Conservation (phyloP, 2,329 filamentous ascomycete species). For the Ascocoryne sarcoides region DNA sequence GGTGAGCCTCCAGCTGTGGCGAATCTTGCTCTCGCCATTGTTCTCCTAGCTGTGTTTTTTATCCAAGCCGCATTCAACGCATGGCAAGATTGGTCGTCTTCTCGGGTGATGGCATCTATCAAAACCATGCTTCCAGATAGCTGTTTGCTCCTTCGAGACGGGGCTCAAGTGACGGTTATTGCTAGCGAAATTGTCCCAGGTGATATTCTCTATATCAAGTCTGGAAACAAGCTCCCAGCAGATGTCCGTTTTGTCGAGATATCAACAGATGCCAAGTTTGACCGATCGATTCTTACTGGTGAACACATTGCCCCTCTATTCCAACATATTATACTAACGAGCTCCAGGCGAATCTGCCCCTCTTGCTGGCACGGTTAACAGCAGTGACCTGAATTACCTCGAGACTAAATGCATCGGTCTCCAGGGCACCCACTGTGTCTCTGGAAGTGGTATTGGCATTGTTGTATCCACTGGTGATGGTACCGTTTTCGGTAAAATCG, state of each 20-base stretch:
- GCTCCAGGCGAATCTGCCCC: constrained; percentile 53
- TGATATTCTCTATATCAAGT: constrained; percentile 58
- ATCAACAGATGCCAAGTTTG: constrained; percentile 62
- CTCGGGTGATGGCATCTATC: constrained; percentile 70
- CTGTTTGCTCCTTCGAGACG: constrained; percentile 56
- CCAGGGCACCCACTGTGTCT: constrained; percentile 71
- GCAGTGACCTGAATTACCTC: constrained; percentile 63
- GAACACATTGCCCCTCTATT: constrained; percentile 14
- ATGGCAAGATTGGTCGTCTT: constrained; percentile 69
- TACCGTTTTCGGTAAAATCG: constrained; percentile 70
- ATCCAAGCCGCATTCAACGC: constrained; percentile 62
- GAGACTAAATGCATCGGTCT: constrained; percentile 70
- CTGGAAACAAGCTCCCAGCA: constrained; percentile 65
- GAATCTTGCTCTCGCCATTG: constrained; percentile 65
- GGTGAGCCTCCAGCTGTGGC: constrained; percentile 62
- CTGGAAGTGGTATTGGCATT: constrained; percentile 56
- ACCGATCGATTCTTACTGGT: constrained; percentile 64
- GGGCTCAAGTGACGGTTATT: constrained; percentile 38
- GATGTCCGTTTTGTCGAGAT: constrained; percentile 63
- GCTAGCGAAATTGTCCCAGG: constrained; percentile 61
- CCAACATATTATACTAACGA: constrained; percentile 1
- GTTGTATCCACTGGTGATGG: constrained; percentile 64
- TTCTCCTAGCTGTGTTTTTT: constrained; percentile 60
- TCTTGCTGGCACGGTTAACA: constrained; percentile 53
- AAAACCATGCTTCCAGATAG: constrained; percentile 71